phyloP scores from a whole-genome alignment of 345 rosid genomes.

The Eutrema japonicum region DNA sequence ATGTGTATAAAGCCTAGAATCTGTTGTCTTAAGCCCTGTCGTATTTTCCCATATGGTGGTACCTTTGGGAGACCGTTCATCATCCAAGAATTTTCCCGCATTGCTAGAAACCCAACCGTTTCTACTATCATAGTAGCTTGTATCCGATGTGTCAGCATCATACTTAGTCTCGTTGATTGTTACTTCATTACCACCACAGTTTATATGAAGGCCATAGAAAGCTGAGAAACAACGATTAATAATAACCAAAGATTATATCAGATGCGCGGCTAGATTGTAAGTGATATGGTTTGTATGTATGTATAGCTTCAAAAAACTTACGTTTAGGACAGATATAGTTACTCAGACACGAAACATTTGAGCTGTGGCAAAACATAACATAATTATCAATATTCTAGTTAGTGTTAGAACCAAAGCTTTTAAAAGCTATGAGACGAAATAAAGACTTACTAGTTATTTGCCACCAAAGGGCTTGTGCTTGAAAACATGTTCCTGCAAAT shows the following conservation, averaged over 20 bases:
- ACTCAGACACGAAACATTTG: constrained; percentile 29
- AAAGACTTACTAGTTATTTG: constrained; percentile 48
- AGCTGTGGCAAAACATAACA: constrained; percentile 24
- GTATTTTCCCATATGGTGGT: constrained; percentile 32
- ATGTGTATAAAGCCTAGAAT: constrained; percentile 44
- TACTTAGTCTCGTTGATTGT: constrained; percentile 45
- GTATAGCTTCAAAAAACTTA: constrained; percentile 36
- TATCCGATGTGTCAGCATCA: constrained; percentile 54
- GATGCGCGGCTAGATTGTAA: background rate
- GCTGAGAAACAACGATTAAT: constrained; percentile 41
- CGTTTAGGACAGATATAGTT: constrained; percentile 19
- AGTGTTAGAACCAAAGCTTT: constrained; percentile 15
- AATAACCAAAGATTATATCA: background rate
- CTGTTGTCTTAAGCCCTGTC: constrained; percentile 27
- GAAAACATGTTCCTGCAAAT: constrained; percentile 52
- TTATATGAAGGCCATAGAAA: constrained; percentile 55
- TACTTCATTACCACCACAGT: constrained; percentile 61
- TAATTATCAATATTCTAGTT: constrained; percentile 14
- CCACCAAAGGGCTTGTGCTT: constrained; percentile 59
- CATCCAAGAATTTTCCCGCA: constrained; percentile 68
- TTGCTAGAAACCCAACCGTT: constrained; percentile 65
- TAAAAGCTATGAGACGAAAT: background rate
- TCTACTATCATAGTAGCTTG: constrained; percentile 16
- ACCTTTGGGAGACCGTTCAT: constrained; percentile 41
- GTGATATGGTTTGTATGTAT: background rate